phyloP scores from a whole-genome alignment of 495 filamentous ascomycete genomes.

The Xylaria grammica region DNA sequence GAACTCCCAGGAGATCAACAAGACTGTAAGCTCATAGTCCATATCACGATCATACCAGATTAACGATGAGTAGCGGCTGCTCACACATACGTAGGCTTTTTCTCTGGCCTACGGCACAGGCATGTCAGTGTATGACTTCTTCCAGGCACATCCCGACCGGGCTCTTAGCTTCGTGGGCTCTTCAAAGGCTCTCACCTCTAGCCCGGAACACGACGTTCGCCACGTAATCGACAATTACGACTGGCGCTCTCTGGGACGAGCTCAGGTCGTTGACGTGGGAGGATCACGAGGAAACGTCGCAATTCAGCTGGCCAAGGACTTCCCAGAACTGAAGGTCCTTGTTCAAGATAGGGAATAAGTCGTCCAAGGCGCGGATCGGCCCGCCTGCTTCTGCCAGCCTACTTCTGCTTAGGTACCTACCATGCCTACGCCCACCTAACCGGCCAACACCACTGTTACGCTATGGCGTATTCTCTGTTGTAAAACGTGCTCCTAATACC shows the following conservation, averaged over 20 bases:
- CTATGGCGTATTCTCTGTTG: no score
- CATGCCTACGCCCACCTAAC: no score
- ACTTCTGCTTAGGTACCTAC: no score
- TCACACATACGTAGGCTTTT: slow-evolving; percentile 29
- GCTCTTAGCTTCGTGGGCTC: slow-evolving; percentile 13
- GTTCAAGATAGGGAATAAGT: slow-evolving; percentile 35
- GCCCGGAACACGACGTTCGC: slow-evolving; percentile 1
- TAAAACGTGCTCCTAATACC: no score
- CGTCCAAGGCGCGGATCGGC: background rate
- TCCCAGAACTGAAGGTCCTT: slow-evolving; percentile 17
- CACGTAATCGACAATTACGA: slow-evolving; percentile 25
- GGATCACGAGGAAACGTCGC: slow-evolving; percentile 21
- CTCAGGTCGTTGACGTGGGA: slow-evolving; percentile 38
- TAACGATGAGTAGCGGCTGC: background rate
- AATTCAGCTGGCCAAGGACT: slow-evolving; percentile 7
- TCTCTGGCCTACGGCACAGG: slow-evolving; percentile 23
- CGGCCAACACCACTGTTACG: no score
- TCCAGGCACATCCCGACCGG: background rate
- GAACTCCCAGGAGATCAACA: slow-evolving; percentile 31
- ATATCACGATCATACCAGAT: background rate
- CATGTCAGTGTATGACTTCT: slow-evolving; percentile 13
- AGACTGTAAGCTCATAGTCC: slow-evolving; percentile 27
- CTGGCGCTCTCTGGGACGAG: slow-evolving; percentile 23
- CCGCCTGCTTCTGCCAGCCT: no score
- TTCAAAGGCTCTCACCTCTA: slow-evolving; percentile 9